These are phyloP conservation scores for Colletotrichum sp. DNA, from an alignment of 2,329 filamentous ascomycete genomes.

Conservation along the genomic window DNA sequence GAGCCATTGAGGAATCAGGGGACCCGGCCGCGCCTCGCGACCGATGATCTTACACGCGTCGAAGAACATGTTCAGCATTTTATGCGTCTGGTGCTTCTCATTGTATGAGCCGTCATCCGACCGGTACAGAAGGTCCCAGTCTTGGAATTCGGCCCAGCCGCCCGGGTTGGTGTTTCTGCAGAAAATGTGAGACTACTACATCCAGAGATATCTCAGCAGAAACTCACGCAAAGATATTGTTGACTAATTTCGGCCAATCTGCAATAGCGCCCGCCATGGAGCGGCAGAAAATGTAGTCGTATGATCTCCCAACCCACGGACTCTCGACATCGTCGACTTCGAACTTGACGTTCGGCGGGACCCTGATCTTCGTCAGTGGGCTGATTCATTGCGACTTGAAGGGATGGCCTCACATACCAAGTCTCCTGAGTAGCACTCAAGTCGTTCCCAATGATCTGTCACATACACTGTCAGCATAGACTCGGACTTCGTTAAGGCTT, in stretches of 20 bases:
- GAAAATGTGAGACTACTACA: rapidly evolving
- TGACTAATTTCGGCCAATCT: not conserved
- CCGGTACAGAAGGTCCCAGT: conserved; percentile 22
- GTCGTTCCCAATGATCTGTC: not conserved
- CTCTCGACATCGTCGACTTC: conserved; percentile 69
- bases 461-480: not conserved
- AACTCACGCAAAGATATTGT: not conserved
- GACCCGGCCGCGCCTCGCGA: conserved; percentile 34
- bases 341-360: conserved; percentile 70
- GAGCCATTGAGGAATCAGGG: conserved; percentile 32
- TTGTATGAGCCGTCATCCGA: conserved; percentile 26
- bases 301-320: conserved; percentile 40
- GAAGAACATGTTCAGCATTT: conserved; percentile 21
- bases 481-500: not conserved
- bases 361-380: not conserved
- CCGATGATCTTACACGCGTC: conserved; percentile 24
- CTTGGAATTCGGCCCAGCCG: conserved; percentile 32
- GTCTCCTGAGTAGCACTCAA: not conserved
- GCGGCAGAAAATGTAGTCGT: conserved; percentile 34
- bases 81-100: not conserved
- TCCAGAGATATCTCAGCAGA: rapidly evolving
- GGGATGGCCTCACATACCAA: not conserved
- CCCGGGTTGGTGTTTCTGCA: conserved; percentile 36
- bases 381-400: not conserved
- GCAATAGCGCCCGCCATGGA: not conserved